Evolutionary conservation across 1,284 basidiomycete species (phyloP).

Genomic region (Ganoderma sp.): DNA sequence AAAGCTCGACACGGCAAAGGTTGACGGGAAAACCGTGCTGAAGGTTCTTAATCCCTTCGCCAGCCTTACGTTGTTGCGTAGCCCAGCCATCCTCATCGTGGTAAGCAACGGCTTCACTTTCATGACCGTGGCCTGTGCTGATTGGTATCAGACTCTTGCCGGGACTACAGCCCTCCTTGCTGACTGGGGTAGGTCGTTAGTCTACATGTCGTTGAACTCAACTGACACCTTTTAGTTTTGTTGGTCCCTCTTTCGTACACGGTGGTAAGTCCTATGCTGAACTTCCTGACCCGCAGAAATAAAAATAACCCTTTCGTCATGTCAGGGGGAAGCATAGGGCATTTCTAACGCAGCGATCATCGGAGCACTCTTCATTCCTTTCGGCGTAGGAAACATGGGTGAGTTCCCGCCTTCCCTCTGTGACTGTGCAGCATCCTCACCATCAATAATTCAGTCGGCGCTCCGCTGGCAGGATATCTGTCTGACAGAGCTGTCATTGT

Average conservation of each 20-base stretch:
- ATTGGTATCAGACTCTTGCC: slow-evolving; percentile 46
- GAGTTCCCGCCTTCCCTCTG: slow-evolving; percentile 36
- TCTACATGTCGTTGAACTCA: neutral
- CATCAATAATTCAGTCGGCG: slow-evolving; percentile 48
- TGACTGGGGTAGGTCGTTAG: slow-evolving; percentile 47
- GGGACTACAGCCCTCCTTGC: slow-evolving; percentile 47
- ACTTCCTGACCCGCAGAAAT: neutral
- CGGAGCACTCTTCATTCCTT: slow-evolving; percentile 65
- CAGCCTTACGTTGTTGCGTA: slow-evolving; percentile 57
- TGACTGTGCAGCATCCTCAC: neutral
- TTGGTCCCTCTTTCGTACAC: slow-evolving; percentile 49
- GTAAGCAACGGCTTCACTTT: slow-evolving; percentile 45
- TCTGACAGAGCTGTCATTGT: slow-evolving; percentile 56
- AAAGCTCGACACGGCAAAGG: slow-evolving; percentile 41
- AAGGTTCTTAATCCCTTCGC: slow-evolving; percentile 67
- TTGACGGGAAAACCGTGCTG: slow-evolving; percentile 35
- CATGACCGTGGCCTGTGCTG: neutral
- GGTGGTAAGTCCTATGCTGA: slow-evolving; percentile 38
- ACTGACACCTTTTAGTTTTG: slow-evolving; percentile 41
- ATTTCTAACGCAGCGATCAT: slow-evolving; percentile 64
- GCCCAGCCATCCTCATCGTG: slow-evolving; percentile 62
- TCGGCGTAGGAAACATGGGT: slow-evolving; percentile 67
- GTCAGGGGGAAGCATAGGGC: slow-evolving; percentile 59
- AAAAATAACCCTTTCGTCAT: neutral
- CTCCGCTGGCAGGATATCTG: slow-evolving; percentile 55